A percentile compares a stretch with the other conserved stretches of the same genome.
Evolutionary conservation across 2,329 filamentous ascomycete species (phyloP).

Genomic region (Ceratocystis destructans): DNA sequence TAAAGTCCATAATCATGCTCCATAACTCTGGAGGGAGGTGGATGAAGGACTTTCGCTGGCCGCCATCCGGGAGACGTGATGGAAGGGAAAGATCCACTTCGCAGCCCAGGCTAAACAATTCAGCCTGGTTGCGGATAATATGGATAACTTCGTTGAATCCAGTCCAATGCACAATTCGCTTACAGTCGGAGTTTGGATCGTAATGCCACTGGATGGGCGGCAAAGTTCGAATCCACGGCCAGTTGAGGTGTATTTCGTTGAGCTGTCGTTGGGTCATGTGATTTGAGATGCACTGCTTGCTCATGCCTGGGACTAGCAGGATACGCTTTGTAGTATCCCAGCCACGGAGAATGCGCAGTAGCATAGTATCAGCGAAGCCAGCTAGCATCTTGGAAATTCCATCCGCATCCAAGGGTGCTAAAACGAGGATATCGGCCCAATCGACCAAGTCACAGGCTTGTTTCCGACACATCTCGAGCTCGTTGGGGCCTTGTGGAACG

Average conservation of each 20-base stretch:
- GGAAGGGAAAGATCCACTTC: conserved; percentile 42
- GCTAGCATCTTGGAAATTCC: conserved; percentile 77
- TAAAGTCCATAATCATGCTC: conserved; percentile 72
- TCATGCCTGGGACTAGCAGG: conserved; percentile 78
- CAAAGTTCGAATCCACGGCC: conserved; percentile 75
- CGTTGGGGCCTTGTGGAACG: conserved; percentile 16
- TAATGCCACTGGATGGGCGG: conserved; percentile 74
- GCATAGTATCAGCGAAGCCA: conserved; percentile 66
- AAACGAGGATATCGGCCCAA: conserved; percentile 77
- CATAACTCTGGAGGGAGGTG: conserved; percentile 73
- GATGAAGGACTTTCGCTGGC: conserved; percentile 26
- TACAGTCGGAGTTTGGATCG: conserved; percentile 36
- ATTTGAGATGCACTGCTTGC: conserved; percentile 76
- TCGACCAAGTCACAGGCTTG: conserved; percentile 55
- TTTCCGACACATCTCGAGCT: conserved; percentile 15
- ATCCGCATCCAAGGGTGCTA: conserved; percentile 74
- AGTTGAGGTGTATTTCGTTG: conserved; percentile 67
- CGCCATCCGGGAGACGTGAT: conserved; percentile 28
- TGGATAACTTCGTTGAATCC: conserved; percentile 58
- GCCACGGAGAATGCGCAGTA: conserved; percentile 66
- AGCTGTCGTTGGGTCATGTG: conserved; percentile 80
- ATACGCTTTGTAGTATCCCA: conserved; percentile 83
- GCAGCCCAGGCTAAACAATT: conserved; percentile 58
- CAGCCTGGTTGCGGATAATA: conserved; percentile 63
- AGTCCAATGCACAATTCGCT: conserved; percentile 46